Evolutionary conservation across 192 early-diverging fungal species (phyloP).

Genomic region (Funneliformis mosseae): DNA sequence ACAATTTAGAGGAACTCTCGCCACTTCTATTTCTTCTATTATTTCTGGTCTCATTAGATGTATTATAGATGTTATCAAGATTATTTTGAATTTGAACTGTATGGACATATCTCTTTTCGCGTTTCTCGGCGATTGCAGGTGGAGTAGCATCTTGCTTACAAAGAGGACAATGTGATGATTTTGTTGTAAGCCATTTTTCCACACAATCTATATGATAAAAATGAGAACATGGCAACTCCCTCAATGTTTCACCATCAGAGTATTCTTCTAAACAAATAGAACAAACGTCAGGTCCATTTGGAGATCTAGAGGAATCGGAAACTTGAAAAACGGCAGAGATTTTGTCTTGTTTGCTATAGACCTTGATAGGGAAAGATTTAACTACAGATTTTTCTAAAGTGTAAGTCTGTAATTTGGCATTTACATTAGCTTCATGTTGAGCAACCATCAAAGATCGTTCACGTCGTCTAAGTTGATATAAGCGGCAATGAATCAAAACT

Average conservation of each 20-base stretch:
- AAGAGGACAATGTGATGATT: constrained; percentile 46
- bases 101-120: constrained; percentile 23
- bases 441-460: constrained; percentile 24
- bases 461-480: constrained; percentile 30
- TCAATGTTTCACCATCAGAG: constrained; percentile 40
- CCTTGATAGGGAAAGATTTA: constrained; percentile 26
- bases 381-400: constrained; percentile 22
- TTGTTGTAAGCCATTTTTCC: constrained; percentile 47
- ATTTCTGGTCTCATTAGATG: not conserved
- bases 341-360: not conserved
- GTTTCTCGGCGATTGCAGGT: constrained; percentile 7
- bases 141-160: constrained; percentile 44
- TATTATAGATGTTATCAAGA: constrained; percentile 13
- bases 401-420: constrained; percentile 17
- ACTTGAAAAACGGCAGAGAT: not conserved
- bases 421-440: constrained; percentile 12
- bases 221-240: constrained; percentile 43
- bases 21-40: not conserved
- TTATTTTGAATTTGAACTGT: constrained; percentile 7
- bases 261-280: constrained; percentile 50
- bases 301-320: not conserved
- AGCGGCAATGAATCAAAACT: constrained; percentile 30
- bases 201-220: constrained; percentile 47
- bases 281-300: constrained; percentile 22
- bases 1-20: not conserved